phyloP scores from a whole-genome alignment of 1,139 yeast species.

The Suzukiozyma palmioleophila region DNA sequence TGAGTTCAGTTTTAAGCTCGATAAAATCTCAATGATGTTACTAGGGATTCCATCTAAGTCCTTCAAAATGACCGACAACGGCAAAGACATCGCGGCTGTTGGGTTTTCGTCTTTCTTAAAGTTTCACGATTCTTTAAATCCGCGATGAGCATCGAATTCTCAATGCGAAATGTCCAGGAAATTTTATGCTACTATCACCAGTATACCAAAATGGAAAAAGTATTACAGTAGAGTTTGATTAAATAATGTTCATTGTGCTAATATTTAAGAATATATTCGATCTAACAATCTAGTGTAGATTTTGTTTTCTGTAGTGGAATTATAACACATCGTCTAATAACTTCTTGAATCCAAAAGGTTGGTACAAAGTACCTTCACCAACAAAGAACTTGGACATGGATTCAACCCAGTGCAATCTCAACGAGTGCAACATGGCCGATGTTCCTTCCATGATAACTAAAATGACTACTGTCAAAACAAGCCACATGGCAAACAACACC shows the following conservation, averaged over 20 bases:
- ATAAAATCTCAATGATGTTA: conserved; percentile 31
- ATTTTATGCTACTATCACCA: too few relatives aligned
- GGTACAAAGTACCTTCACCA: conserved; percentile 73
- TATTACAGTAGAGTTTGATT: not conserved
- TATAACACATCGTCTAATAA: conserved; percentile 29
- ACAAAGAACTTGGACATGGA: conserved; percentile 82
- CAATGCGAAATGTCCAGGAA: too few relatives aligned
- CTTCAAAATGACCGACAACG: conserved; percentile 28
- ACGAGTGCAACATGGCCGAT: conserved; percentile 80
- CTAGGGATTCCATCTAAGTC: conserved; percentile 32
- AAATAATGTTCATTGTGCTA: too few relatives aligned
- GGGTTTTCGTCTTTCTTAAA: not conserved
- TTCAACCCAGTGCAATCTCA: conserved; percentile 85
- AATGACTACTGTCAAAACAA: conserved; percentile 64
- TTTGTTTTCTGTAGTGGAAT: not conserved
- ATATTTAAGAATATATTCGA: too few relatives aligned
- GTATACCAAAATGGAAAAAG: not conserved
- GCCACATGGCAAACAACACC: conserved; percentile 74
- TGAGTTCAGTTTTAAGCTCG: conserved; percentile 25
- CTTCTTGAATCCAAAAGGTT: conserved; percentile 58
- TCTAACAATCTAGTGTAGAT: too few relatives aligned
- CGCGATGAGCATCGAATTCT: conserved; percentile 3
- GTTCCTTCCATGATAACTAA: conserved; percentile 84
- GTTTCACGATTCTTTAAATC: not conserved
- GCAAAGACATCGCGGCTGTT: conserved; percentile 23